Percentiles rank a stretch among this genome's conserved stretches.
Evolutionary conservation across 768 basidiomycete species (phyloP).

Genomic region (Podaxis sp.): DNA sequence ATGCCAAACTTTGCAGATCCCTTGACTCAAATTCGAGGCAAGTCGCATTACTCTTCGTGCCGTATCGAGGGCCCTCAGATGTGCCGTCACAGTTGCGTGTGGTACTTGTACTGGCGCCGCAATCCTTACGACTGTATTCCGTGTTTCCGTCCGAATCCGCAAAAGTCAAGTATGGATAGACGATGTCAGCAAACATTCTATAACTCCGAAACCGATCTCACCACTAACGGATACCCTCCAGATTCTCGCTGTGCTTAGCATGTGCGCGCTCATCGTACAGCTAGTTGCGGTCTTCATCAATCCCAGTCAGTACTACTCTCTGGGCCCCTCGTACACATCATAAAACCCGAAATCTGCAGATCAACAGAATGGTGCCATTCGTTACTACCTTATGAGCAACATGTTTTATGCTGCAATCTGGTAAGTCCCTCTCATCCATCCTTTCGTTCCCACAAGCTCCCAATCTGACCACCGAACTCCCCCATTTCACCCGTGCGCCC

Average conservation of each 20-base stretch:
- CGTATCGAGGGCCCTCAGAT: background rate
- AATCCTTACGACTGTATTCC: background rate
- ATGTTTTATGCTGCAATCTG: constrained; percentile 38
- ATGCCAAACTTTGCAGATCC: background rate
- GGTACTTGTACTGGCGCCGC: background rate
- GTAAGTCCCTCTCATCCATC: constrained; percentile 19
- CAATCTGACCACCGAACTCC: background rate
- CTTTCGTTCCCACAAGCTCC: background rate
- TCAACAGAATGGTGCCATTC: constrained; percentile 19
- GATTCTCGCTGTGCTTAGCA: background rate
- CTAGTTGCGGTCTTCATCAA: background rate
- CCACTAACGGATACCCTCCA: background rate
- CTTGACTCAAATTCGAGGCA: background rate
- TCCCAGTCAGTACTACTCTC: background rate
- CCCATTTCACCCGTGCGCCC: too few relatives aligned
- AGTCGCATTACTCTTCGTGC: background rate
- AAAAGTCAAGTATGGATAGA: constrained; percentile 3
- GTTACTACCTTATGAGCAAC: constrained; percentile 35
- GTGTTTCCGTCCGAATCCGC: background rate
- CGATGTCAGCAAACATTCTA: background rate
- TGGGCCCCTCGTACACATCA: background rate
- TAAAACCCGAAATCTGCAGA: background rate
- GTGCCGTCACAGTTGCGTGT: background rate
- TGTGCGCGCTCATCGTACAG: background rate
- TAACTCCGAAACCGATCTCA: background rate